Evolutionary conservation across 805 yeast species (phyloP).

Genomic region (Dipodascus geniculatus): DNA sequence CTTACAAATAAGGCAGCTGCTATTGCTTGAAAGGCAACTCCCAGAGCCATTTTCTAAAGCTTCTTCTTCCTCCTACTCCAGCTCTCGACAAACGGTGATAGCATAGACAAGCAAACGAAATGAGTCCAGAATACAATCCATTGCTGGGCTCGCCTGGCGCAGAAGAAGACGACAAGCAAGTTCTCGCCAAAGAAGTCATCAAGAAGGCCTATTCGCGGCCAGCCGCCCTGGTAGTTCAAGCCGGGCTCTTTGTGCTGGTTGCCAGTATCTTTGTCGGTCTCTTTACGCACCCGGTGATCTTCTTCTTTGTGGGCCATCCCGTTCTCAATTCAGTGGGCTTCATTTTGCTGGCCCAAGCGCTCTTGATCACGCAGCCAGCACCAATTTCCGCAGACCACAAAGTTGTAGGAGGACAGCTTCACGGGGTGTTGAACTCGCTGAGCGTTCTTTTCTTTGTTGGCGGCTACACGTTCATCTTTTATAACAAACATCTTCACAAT

Average conservation of each 20-base stretch:
- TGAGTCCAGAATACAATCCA: neutral
- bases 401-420: constrained; percentile 17
- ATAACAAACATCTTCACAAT: constrained; percentile 18
- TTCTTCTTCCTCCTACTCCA: neutral
- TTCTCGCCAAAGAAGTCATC: neutral
- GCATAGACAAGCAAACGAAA: no score
- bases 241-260: neutral
- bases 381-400: constrained; percentile 16
- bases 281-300: constrained; percentile 6
- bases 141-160: neutral
- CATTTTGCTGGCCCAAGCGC: constrained; percentile 16
- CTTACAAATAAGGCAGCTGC: neutral
- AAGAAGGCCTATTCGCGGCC: neutral
- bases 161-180: neutral
- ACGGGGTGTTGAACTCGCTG: constrained; percentile 17
- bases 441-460: constrained; percentile 10
- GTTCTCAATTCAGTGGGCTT: constrained; percentile 17
- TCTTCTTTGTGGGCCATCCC: constrained; percentile 21
- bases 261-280: neutral
- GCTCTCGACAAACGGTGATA: no score
- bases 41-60: neutral
- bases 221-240: neutral
- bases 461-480: constrained; percentile 15
- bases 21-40: neutral
- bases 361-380: constrained; percentile 19